Percentiles rank a stretch among this genome's conserved stretches.
These are phyloP conservation scores for Termitomyces titanicus DNA, from an alignment of 768 basidiomycete species.

Conservation along the genomic window DNA sequence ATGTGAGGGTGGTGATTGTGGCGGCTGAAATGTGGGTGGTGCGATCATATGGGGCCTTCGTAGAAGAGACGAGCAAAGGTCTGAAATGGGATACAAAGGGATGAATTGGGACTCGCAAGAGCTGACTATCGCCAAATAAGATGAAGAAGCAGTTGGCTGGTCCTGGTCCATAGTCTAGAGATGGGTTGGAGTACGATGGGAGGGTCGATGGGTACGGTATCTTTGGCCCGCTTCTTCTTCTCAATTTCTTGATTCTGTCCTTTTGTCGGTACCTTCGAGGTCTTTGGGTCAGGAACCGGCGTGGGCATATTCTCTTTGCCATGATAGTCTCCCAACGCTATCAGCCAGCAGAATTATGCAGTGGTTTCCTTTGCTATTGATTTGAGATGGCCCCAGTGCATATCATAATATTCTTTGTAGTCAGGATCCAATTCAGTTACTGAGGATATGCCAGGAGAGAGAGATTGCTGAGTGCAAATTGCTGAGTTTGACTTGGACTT, in stretches of 20 bases:
- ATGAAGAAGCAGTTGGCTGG: slow-evolving; percentile 13
- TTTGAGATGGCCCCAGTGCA: no score
- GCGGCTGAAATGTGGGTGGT: slow-evolving; percentile 16
- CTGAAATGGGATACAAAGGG: slow-evolving; percentile 33
- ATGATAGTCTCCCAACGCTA: slow-evolving; percentile 46
- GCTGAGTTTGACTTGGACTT: no score
- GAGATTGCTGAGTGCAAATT: no score
- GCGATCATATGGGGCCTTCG: background rate
- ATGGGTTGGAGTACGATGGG: slow-evolving; percentile 10
- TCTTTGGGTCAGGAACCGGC: slow-evolving; percentile 12
- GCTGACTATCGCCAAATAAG: slow-evolving; percentile 12
- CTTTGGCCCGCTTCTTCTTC: slow-evolving; percentile 32
- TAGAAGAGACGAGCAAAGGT: slow-evolving; percentile 29
- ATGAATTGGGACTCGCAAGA: slow-evolving; percentile 18
- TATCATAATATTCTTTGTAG: no score
- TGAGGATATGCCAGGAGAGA: no score
- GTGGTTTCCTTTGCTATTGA: no score
- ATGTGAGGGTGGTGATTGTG: slow-evolving; percentile 5
- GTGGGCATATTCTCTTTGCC: slow-evolving; percentile 66
- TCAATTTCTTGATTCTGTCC: slow-evolving; percentile 29
- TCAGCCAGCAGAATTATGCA: no score
- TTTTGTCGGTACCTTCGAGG: slow-evolving; percentile 22
- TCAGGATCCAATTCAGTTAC: no score
- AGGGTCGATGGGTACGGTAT: background rate
- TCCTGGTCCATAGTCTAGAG: slow-evolving; percentile 1